Base-by-base conservation (phyloP, 345 rosid genomes). In the Boechera divaricarpa region DNA sequence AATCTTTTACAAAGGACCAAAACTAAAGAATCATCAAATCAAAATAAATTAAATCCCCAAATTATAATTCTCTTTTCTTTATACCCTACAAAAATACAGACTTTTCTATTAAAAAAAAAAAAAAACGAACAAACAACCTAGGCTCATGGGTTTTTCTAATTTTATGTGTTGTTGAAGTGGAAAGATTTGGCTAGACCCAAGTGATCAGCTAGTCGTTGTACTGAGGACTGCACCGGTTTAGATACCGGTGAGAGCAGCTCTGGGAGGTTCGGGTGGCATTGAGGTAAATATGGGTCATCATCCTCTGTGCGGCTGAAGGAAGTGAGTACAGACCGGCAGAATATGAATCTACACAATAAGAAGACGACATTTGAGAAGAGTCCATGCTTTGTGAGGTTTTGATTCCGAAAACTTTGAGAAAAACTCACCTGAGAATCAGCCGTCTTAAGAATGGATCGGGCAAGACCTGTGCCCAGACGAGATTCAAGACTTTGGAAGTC, bases 391-490 rank as follows among this genome's bases (percentile, higher is more conserved):
- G 66, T 44, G 7, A 15, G 41, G 26, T 24, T 53, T 35, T 7
- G 6, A 7, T 44, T 54, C 35, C 1, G 1, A 44, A 41, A 63
- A 44, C 41, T 24, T 41, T 1, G 1, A 7, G 16, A 70, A 21
- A 39, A 73, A 41, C 38, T 41, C 79, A 96, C 99, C 99, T 93
- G 35, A 96, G 84, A 80, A 96, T 93, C 80, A 96, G 84, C 71
- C 97, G 85, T 67, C 96, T 87, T 52, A 96, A 83, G 84, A 96
- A 96, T 36, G 90, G 95, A 81, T 96, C 96, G 29, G 91, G 83
- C 57, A 93, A 55, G 72, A 90, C 87, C 77, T 96, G 98, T 10
- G 97, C 98, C 99, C 99, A 96, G 49, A 91, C 98, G 24, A 93
- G 84, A 77, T 96, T 91, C 81, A 96, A 84, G 84, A 75, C 83